Evolutionary conservation across 2,329 filamentous ascomycete genomes (phyloP).

Genomic region (Anthostomella pinea): DNA sequence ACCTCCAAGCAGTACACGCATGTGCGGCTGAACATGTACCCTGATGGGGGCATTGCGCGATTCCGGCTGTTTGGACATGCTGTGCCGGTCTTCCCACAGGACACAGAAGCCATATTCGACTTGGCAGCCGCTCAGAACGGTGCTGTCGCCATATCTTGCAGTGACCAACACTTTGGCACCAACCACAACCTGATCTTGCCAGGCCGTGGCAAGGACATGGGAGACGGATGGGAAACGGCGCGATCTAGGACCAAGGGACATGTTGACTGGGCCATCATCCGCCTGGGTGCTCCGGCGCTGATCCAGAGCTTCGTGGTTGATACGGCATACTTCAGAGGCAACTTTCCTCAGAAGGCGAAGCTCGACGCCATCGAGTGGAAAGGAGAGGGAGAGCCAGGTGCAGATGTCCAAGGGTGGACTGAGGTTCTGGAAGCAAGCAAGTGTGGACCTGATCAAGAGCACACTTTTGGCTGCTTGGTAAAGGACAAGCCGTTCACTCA

Average conservation of each 20-base stretch:
- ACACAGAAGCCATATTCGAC: conserved; percentile 65
- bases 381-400: conserved; percentile 50
- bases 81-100: conserved; percentile 70
- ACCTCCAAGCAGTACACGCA: conserved; percentile 72
- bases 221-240: conserved; percentile 84
- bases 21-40: conserved; percentile 79
- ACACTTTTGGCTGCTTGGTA: conserved; percentile 58
- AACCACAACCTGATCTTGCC: conserved; percentile 79
- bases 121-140: conserved; percentile 77
- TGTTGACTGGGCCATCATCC: conserved; percentile 77
- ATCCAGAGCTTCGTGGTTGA: conserved; percentile 70
- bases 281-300: conserved; percentile 63
- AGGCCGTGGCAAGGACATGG: conserved; percentile 79
- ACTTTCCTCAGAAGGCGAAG: conserved; percentile 75
- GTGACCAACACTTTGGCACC: conserved; percentile 80
- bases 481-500: conserved; percentile 67
- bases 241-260: conserved; percentile 69
- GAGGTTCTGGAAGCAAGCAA: conserved; percentile 65
- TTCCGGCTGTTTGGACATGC: conserved; percentile 76
- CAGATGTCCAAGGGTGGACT: conserved; percentile 60
- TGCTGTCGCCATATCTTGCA: conserved; percentile 71
- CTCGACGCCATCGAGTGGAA: conserved; percentile 61
- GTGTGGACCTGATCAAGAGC: conserved; percentile 70
- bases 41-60: conserved; percentile 78
- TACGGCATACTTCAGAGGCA: conserved; percentile 79